Evolutionary conservation across 2,329 filamentous ascomycete genomes (phyloP).

Genomic region (Monosporascus ibericus): DNA sequence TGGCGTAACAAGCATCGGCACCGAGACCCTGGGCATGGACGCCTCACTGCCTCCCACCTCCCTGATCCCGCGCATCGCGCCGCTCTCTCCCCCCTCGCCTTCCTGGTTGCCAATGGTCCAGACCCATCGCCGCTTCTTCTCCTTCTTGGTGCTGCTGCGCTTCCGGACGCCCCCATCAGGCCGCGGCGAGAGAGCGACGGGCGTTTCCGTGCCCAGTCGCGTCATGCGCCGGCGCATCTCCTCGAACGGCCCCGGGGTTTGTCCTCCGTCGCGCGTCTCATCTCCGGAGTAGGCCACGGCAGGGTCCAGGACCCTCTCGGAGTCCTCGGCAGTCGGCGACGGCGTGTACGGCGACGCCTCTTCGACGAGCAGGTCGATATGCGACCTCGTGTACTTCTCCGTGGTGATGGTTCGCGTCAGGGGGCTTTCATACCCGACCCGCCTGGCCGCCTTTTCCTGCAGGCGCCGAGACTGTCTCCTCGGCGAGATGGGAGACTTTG

Average conservation of each 20-base stretch:
- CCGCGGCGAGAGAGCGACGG: constrained; percentile 30
- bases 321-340: constrained; percentile 27
- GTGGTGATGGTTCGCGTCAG: constrained; percentile 59
- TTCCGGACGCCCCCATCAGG: constrained; percentile 41
- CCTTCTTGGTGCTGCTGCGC: constrained; percentile 37
- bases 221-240: constrained; percentile 56
- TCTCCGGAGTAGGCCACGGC: constrained; percentile 46
- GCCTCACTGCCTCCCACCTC: constrained; percentile 25
- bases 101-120: constrained; percentile 57
- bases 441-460: constrained; percentile 47
- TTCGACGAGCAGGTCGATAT: constrained; percentile 56
- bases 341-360: constrained; percentile 46
- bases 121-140: constrained; percentile 59
- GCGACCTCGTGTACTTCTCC: constrained; percentile 55
- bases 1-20: constrained; percentile 6
- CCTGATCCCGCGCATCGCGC: constrained; percentile 35
- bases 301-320: constrained; percentile 40
- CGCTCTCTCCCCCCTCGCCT: constrained; percentile 32
- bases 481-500: constrained; percentile 46
- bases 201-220: constrained; percentile 36
- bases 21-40: constrained; percentile 9
- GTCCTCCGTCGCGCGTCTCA: constrained; percentile 54
- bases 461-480: constrained; percentile 48
- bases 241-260: constrained; percentile 58
- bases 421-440: constrained; percentile 57